Conservation (phyloP, 2,329 filamentous ascomycete genomes). For the Fulvia fulva region DNA sequence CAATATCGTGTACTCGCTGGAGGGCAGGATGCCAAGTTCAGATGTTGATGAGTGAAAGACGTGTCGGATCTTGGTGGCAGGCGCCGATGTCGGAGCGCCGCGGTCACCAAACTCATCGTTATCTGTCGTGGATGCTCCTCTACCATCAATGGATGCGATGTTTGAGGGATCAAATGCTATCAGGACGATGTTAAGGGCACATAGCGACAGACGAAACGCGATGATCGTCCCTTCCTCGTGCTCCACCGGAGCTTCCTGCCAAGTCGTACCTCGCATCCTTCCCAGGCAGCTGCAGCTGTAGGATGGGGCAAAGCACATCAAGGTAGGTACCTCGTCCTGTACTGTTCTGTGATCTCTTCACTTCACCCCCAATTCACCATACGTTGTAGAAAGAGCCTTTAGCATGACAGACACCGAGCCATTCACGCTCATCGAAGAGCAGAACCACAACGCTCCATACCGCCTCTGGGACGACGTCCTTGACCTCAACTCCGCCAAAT, state of each 20-base stretch:
- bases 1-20: no score
- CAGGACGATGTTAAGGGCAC: not conserved
- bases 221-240: not conserved
- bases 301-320: not conserved
- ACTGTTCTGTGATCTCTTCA: not conserved
- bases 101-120: not conserved
- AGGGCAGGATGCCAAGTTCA: no score
- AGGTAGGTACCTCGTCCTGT: not conserved
- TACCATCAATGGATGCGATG: no score
- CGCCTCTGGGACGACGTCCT: conserved; percentile 37
- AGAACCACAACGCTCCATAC: conserved; percentile 4
- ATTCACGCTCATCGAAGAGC: conserved; percentile 7
- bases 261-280: not conserved
- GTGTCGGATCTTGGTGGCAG: no score
- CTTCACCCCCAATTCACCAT: no score
- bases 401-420: conserved; percentile 1
- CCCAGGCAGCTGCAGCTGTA: not conserved
- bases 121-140: no score
- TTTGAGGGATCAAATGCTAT: no score
- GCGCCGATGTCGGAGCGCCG: not conserved
- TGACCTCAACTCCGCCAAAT: conserved; percentile 34
- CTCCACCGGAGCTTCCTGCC: not conserved
- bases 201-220: not conserved
- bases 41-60: no score
- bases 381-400: not conserved